These are phyloP conservation scores for Cutaneotrichosporon arboriforme DNA, from an alignment of 1,284 basidiomycete species.

Conservation along the genomic window DNA sequence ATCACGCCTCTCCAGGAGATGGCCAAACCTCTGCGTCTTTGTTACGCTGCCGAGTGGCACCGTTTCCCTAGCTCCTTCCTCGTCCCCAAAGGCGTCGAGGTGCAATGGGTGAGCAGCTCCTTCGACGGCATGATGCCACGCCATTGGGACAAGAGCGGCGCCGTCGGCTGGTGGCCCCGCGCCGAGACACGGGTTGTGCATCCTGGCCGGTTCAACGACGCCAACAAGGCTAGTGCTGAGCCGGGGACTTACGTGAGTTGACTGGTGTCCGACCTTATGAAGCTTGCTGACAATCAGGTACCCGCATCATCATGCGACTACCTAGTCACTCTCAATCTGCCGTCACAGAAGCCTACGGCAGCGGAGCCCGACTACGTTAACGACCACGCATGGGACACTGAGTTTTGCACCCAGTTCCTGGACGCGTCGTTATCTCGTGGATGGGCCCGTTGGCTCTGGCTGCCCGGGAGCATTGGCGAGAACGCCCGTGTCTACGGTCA, in stretches of 20 bases:
- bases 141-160: constrained; percentile 31
- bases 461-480: constrained; percentile 57
- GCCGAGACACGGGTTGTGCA: constrained; percentile 59
- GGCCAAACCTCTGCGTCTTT: constrained; percentile 61
- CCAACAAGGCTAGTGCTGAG: constrained; percentile 67
- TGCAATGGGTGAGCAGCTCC: constrained; percentile 82
- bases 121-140: constrained; percentile 85
- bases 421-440: constrained; percentile 67
- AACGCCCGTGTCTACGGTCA: constrained; percentile 50
- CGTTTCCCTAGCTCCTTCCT: constrained; percentile 88
- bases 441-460: constrained; percentile 68
- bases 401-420: constrained; percentile 70
- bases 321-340: constrained; percentile 78
- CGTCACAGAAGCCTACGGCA: constrained; percentile 56
- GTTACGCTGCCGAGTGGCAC: constrained; percentile 93
- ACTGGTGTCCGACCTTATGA: not conserved
- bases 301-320: constrained; percentile 71
- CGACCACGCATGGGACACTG: constrained; percentile 61
- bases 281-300: constrained; percentile 53
- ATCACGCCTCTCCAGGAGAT: constrained; percentile 64
- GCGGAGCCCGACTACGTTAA: constrained; percentile 69
- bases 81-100: constrained; percentile 72
- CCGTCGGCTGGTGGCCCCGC: constrained; percentile 55
- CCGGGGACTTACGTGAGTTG: constrained; percentile 69
- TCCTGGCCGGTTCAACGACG: constrained; percentile 72